Percentiles rank a stretch among this genome's conserved stretches.
phyloP scores from a whole-genome alignment of 2,329 filamentous ascomycete species.

The Dactylonectria estremocensis region DNA sequence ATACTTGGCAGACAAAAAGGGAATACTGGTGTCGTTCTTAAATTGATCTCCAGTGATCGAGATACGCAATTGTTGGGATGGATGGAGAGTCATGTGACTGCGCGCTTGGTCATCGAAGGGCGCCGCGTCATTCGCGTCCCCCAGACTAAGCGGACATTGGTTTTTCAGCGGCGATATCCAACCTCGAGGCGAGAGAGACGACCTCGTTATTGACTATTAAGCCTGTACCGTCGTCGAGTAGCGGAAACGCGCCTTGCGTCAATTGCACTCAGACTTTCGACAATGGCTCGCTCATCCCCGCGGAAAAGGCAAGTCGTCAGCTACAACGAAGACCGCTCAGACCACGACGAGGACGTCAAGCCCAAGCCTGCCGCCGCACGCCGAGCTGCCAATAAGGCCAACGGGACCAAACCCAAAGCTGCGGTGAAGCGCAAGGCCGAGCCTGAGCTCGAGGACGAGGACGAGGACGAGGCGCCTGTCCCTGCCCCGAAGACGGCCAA shows the following conservation, averaged over 20 bases:
- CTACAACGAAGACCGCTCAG: constrained; percentile 51
- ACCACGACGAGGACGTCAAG: constrained; percentile 39
- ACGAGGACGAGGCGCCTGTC: constrained; percentile 39
- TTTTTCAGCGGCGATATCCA: constrained; percentile 3
- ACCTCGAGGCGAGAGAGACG: background rate
- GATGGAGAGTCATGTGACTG: constrained; percentile 41
- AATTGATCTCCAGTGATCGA: background rate
- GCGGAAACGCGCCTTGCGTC: background rate
- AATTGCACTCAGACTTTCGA: background rate
- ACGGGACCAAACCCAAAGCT: constrained; percentile 42
- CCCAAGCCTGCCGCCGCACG: constrained; percentile 31
- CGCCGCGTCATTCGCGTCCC: constrained; percentile 44
- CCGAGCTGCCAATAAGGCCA: constrained; percentile 49
- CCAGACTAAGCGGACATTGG: background rate
- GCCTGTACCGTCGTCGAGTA: background rate
- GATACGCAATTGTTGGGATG: constrained; percentile 4
- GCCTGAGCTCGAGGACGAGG: constrained; percentile 35
- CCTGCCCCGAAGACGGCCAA: constrained; percentile 53
- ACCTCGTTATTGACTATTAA: background rate
- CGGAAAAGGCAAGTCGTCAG: constrained; percentile 52
- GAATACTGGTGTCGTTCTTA: background rate
- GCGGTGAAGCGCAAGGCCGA: constrained; percentile 53
- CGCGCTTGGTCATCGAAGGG: constrained; percentile 35
- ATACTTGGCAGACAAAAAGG: background rate
- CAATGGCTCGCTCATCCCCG: constrained; percentile 55